Conservation (phyloP, 2,329 filamentous ascomycete genomes). For the Aspergillus transmontanensis region DNA sequence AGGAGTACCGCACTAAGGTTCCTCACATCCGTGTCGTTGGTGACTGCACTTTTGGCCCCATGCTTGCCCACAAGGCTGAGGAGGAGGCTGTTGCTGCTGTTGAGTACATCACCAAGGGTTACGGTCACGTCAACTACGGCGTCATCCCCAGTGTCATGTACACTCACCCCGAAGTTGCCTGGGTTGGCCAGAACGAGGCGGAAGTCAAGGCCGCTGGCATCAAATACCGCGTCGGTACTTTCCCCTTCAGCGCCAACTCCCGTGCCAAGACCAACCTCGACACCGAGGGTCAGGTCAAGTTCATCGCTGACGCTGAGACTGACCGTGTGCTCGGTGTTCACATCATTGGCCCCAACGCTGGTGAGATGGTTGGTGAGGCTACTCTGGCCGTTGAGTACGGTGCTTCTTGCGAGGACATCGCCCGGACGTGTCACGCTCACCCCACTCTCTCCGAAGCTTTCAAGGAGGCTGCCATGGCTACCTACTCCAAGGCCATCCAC, state of each 20-base stretch:
- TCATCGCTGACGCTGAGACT: slow-evolving; percentile 93
- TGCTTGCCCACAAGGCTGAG: slow-evolving; percentile 99
- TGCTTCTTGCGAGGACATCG: slow-evolving; percentile 91
- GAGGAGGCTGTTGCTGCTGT: slow-evolving; percentile 94
- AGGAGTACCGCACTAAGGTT: slow-evolving; percentile 97
- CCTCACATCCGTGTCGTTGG: slow-evolving; percentile 96
- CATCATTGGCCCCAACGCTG: slow-evolving; percentile 93
- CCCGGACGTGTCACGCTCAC: slow-evolving; percentile 93
- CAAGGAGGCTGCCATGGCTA: slow-evolving; percentile 99
- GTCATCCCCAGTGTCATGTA: slow-evolving; percentile 99
- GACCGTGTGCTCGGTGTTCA: slow-evolving; percentile 94
- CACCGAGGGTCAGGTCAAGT: slow-evolving; percentile 94
- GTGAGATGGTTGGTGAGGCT: slow-evolving; percentile 99
- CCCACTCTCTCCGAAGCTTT: slow-evolving; percentile 95
- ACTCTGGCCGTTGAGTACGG: slow-evolving; percentile 95
- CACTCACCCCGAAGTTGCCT: slow-evolving; percentile 96
- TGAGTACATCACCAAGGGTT: slow-evolving; percentile 97
- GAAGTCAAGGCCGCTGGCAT: slow-evolving; percentile 88
- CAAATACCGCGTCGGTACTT: slow-evolving; percentile 89
- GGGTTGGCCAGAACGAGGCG: slow-evolving; percentile 97
- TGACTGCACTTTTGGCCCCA: slow-evolving; percentile 94
- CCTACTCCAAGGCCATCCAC: slow-evolving; percentile 93
- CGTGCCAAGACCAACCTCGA: slow-evolving; percentile 98
- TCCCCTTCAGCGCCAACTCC: slow-evolving; percentile 98
- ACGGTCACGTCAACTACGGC: slow-evolving; percentile 98